Evolutionary conservation across 176 grass and related monocot species (phyloP).

Genomic region (Eragrostis nindensis): DNA sequence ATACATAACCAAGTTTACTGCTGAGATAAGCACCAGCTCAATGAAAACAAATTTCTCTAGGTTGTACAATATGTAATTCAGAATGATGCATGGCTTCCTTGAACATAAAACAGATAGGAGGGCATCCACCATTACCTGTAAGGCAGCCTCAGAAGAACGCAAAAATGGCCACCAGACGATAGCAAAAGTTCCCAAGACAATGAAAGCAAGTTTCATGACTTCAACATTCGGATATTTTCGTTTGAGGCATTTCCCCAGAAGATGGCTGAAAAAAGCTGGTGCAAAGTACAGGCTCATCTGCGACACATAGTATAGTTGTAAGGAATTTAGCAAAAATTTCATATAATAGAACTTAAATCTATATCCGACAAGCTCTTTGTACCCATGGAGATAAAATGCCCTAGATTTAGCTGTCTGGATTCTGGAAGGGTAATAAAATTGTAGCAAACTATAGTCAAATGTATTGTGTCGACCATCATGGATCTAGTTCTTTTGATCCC

Average conservation of each 20-base stretch:
- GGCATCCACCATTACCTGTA: slow-evolving; percentile 56
- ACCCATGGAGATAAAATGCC: background rate
- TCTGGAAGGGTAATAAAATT: slow-evolving; percentile 16
- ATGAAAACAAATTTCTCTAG: background rate
- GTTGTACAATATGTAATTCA: slow-evolving; percentile 3
- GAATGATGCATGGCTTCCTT: slow-evolving; percentile 7
- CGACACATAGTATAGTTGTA: slow-evolving; percentile 39
- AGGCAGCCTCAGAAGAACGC: slow-evolving; percentile 66
- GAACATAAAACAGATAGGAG: background rate
- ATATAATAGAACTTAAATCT: background rate
- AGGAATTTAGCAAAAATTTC: background rate
- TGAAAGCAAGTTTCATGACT: slow-evolving; percentile 69
- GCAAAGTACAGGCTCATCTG: slow-evolving; percentile 99
- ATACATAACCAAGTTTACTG: slow-evolving; percentile 11
- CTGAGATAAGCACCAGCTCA: slow-evolving; percentile 2
- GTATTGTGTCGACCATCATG: background rate
- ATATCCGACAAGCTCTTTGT: background rate
- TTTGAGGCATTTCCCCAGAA: slow-evolving; percentile 84
- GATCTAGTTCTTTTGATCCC: slow-evolving; percentile 17
- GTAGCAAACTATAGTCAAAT: slow-evolving; percentile 13
- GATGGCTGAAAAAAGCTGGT: slow-evolving; percentile 89
- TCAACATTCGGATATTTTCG: slow-evolving; percentile 66
- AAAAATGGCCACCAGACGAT: slow-evolving; percentile 96
- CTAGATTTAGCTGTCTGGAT: slow-evolving; percentile 17
- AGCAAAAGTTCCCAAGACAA: slow-evolving; percentile 82